A percentile compares a stretch with the other conserved stretches of the same genome.
Conservation (phyloP, 345 rosid species). For the Eucalyptus marginata region DNA sequence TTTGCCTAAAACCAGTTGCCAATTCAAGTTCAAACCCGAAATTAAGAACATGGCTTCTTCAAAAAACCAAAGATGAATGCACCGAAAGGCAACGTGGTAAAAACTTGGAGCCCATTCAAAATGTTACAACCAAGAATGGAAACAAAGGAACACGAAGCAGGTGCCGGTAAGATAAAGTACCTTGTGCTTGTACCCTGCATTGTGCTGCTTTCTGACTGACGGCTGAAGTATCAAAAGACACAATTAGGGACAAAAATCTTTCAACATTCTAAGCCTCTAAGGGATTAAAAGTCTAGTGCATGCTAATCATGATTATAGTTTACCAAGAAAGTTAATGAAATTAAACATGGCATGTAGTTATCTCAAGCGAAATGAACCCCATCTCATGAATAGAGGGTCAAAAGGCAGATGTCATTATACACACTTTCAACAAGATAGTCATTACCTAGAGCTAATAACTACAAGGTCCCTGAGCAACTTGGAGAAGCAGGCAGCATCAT, state of each 20-base stretch:
- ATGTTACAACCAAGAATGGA: neutral
- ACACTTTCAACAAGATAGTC: neutral
- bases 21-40: neutral
- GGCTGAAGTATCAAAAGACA: slow-evolving; percentile 39
- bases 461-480: neutral
- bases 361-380: neutral
- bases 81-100: neutral
- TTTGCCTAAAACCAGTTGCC: slow-evolving; percentile 49
- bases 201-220: slow-evolving; percentile 97
- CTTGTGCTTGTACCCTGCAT: slow-evolving; percentile 99
- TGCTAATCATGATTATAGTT: neutral
- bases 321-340: neutral
- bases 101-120: neutral
- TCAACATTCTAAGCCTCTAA: neutral
- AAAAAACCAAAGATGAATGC: neutral
- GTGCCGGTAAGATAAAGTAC: slow-evolving; percentile 9
- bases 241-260: neutral
- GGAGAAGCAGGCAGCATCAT: neutral
- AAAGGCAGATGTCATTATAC: neutral
- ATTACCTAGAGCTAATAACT: neutral
- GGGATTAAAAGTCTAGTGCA: neutral
- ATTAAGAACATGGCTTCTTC: neutral
- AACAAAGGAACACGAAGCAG: neutral
- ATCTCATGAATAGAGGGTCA: neutral
- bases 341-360: neutral